Evolutionary conservation across 352 stramenopile genomes (phyloP).

Genomic region (Phytophthora constricta): DNA sequence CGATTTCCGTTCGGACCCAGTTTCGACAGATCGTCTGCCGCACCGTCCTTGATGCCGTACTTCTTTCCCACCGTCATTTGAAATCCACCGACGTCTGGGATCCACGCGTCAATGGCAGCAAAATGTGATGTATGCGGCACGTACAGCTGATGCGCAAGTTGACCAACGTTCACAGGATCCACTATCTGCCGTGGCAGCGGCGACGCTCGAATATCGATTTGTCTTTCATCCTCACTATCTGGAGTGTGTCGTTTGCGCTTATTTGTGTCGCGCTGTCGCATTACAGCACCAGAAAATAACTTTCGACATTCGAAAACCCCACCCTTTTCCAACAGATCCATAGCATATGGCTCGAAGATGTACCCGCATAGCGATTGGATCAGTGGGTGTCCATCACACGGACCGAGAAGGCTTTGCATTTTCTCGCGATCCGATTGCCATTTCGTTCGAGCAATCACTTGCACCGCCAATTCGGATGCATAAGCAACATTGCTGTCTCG

Average conservation of each 20-base stretch:
- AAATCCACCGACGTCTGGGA: constrained; percentile 38
- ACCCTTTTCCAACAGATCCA: constrained; percentile 42
- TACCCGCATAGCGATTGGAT: constrained; percentile 39
- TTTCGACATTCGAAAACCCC: constrained; percentile 32
- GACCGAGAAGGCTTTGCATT: constrained; percentile 41
- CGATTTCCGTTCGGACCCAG: constrained; percentile 39
- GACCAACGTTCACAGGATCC: constrained; percentile 27
- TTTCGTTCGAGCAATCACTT: constrained; percentile 45
- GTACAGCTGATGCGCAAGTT: constrained; percentile 37
- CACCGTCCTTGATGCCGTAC: constrained; percentile 28
- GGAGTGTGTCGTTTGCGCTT: constrained; percentile 25
- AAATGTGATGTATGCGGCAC: constrained; percentile 34
- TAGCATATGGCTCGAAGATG: constrained; percentile 42
- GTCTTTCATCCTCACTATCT: constrained; percentile 16
- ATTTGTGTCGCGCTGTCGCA: constrained; percentile 14
- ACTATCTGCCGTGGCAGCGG: constrained; percentile 23
- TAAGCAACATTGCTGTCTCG: constrained; percentile 30
- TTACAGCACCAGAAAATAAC: constrained; percentile 28
- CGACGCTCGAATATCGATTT: constrained; percentile 30
- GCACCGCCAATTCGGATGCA: constrained; percentile 43
- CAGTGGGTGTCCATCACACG: constrained; percentile 37
- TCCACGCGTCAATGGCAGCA: constrained; percentile 43
- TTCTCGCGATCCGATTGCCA: constrained; percentile 26
- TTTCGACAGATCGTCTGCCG: constrained; percentile 36
- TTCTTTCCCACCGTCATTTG: constrained; percentile 39